These are phyloP conservation scores for Paecilomyces variotii DNA, from an alignment of 2,329 filamentous ascomycete genomes.

Conservation along the genomic window DNA sequence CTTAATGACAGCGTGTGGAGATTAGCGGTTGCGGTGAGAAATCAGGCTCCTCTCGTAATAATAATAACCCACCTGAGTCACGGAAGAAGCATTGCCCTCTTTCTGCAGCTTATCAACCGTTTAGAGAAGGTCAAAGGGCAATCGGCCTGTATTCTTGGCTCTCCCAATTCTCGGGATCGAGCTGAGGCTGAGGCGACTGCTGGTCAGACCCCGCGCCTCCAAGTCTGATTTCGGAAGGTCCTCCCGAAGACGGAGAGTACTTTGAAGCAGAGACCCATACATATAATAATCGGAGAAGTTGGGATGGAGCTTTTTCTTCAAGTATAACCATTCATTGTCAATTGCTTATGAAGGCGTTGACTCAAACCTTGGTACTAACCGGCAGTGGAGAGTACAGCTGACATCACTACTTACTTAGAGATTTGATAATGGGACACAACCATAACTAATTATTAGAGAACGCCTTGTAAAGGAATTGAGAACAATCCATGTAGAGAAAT, in stretches of 20 bases:
- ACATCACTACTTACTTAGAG: too few species aligned
- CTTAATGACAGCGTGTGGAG: background rate
- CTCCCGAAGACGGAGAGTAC: background rate
- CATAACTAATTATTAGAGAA: too few species aligned
- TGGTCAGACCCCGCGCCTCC: background rate
- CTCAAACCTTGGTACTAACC: background rate
- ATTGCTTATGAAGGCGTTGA: background rate
- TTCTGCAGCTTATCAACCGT: background rate
- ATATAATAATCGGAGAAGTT: background rate
- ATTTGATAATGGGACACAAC: too few species aligned
- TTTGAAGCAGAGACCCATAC: background rate
- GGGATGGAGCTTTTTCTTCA: background rate
- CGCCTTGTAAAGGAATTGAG: too few species aligned
- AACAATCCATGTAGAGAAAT: too few species aligned
- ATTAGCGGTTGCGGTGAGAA: background rate
- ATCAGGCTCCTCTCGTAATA: background rate
- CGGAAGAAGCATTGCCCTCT: background rate
- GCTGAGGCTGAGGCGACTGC: background rate
- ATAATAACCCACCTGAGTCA: background rate
- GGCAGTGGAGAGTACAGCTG: too few species aligned
- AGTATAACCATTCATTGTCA: background rate
- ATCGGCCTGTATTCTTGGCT: background rate
- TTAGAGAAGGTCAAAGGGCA: background rate
- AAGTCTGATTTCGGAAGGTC: background rate
- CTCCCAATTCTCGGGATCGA: too few species aligned